Percentiles rank a stretch among this genome's conserved stretches.
These are phyloP conservation scores for Suillus sp. DNA, from an alignment of 768 basidiomycete species.

Conservation along the genomic window DNA sequence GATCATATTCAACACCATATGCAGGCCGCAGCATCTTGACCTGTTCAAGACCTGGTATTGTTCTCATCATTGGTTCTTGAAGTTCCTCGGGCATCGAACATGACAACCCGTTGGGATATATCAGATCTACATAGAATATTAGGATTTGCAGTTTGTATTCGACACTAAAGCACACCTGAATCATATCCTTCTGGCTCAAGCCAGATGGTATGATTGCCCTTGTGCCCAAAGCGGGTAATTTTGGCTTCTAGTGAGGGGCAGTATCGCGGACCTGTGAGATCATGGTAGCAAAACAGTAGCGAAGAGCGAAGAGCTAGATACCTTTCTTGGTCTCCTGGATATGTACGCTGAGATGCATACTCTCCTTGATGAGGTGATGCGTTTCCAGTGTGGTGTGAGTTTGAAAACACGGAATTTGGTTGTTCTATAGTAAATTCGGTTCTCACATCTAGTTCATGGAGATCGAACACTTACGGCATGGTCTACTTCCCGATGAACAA, in stretches of 20 bases:
- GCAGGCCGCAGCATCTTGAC: constrained; percentile 84
- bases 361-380: constrained; percentile 73
- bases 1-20: constrained; percentile 93
- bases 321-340: constrained; percentile 91
- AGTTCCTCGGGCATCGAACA: constrained; percentile 86
- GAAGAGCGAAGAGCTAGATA: constrained; percentile 20
- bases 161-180: constrained; percentile 54
- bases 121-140: constrained; percentile 54
- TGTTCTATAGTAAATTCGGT: constrained; percentile 45
- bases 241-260: constrained; percentile 92
- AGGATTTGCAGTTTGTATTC: neutral
- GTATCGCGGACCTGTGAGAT: constrained; percentile 74
- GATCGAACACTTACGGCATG: constrained; percentile 55
- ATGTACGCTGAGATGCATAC: constrained; percentile 77
- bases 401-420: constrained; percentile 72
- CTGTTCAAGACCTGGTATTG: constrained; percentile 82
- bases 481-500: constrained; percentile 63
- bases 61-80: constrained; percentile 81
- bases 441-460: constrained; percentile 5
- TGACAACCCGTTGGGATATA: constrained; percentile 91
- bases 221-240: constrained; percentile 75
- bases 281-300: neutral
- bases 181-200: constrained; percentile 92
- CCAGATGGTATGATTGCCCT: constrained; percentile 76
- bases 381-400: constrained; percentile 75